A percentile compares a stretch with the other conserved stretches of the same genome.
These are phyloP conservation scores for Eucalyptus curtisii DNA, from an alignment of 345 rosid genomes.

Conservation along the genomic window DNA sequence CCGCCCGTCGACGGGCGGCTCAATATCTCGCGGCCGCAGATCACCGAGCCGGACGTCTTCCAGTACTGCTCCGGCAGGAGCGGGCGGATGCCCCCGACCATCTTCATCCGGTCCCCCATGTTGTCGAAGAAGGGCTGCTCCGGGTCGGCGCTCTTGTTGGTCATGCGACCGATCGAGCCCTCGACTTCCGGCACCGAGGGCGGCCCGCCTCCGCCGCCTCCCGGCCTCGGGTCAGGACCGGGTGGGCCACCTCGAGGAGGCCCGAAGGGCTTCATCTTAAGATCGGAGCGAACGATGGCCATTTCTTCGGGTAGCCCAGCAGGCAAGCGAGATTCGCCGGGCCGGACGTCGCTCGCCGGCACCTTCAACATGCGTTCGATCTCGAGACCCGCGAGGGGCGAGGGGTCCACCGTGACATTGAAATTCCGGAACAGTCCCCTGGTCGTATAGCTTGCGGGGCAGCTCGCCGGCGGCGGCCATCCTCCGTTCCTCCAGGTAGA, in stretches of 20 bases:
- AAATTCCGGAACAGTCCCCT: no score
- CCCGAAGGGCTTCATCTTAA: background rate
- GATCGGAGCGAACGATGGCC: constrained; percentile 9
- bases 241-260: background rate
- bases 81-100: constrained; percentile 26
- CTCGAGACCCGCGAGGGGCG: no score
- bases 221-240: background rate
- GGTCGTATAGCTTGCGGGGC: no score
- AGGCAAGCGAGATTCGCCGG: constrained; percentile 6
- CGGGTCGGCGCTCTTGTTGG: constrained; percentile 19
- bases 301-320: constrained; percentile 11
- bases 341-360: background rate
- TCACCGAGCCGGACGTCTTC: background rate
- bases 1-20: constrained; percentile 23
- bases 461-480: no score
- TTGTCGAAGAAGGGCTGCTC: constrained; percentile 14
- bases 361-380: no score
- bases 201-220: background rate
- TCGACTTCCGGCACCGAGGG: constrained; percentile 1
- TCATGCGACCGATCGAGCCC: background rate
- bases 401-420: no score
- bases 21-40: constrained; percentile 7
- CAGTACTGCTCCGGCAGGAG: constrained; percentile 12
- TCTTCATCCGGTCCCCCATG: background rate
- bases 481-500: no score